Base-by-base conservation (phyloP, 2,329 filamentous ascomycete genomes). In the Diaporthe destruens region DNA sequence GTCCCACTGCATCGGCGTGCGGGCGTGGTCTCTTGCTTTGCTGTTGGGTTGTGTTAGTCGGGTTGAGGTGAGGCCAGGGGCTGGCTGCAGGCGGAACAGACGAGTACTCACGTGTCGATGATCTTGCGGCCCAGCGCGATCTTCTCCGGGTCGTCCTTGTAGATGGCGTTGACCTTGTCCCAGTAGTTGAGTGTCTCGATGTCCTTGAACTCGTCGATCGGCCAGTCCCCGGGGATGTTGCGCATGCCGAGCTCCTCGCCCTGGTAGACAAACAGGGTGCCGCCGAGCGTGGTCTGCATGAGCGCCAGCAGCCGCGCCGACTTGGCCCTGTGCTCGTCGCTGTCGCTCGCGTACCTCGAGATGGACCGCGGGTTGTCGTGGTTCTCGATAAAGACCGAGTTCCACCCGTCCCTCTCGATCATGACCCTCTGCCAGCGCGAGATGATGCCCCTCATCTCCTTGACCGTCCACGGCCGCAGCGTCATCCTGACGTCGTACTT, bases 1-100 rank as follows among this genome's bases (percentile, higher is more conserved):
- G 74, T 90, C 85, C 92, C 93, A 95, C 78, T 94, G 92, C 80
- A 95, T 91, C 0, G 92, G 92, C 0, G 91, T 90, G 57, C 93
- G 86, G 9, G 89, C 90, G 79, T 95, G 93, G 80, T 95, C 93
- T 29, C 92, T 82, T 73, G 71, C 71, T 71, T 73, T 73, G 2
- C 71, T 73, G 71, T 16, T 0, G 83, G n/a, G 39, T n/a, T 56
- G 3, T 59, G 51, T 70, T 9, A 56, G 36, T 25, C 6, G 32
- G 7, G 11, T 0, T 14, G 7, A 42, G 16, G 2, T n/a, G 16
- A 18, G 42, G 16, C 11, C 34, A 1, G 3, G 36, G 20, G 44
- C n/a, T n/a, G n/a, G 20, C 14, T n/a, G 44, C 20, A 1, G 1
- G 2, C 8, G 34, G 2, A 11, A 11, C 18, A 16, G 29, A 56